Evolutionary conservation across 1,284 basidiomycete species (phyloP), one percentile per base, ranked within the genome.

Genomic region (Termitomyces sp.): DNA sequence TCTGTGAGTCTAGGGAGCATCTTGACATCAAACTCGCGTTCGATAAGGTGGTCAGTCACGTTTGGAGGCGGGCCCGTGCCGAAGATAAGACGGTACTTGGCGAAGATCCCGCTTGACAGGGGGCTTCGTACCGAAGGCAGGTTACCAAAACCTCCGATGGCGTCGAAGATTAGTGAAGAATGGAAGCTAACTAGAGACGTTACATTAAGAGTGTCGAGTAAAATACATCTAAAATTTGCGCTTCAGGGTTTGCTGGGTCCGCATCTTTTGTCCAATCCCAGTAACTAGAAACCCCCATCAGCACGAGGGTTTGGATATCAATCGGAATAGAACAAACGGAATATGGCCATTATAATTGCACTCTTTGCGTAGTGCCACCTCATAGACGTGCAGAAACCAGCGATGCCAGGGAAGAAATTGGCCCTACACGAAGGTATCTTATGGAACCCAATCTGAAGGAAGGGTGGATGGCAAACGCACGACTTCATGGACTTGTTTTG

Each of bases 351-450:
- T 48, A 53, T 70, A 75, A 12, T 65, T 69, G 54, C 73, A 74
- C 54, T 73, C 70, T 6, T 68, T 50, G 2, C 66, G 68, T 52
- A 75, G 57, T 2, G 68, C 65, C 0, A 30, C 60, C 50, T 73
- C 71, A 55, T 67, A 74, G 12, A 65, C 36, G 24, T 64, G 58
- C 2, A 73, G 30, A 47, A 67, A 68, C 9, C 65, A 61, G 31
- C 73, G 67, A 55, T 75, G 73, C 73, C 73, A 75, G 1, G 73
- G 69, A 1, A 74, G 60, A 55, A 74, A 75, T 54, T 73, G 67
- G 7, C 70, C 73, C 73, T 75, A 30, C 15, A 38, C 6, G 10
- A 6, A 21, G 21, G 3, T 8, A 26, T 38, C 21, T 19, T 34
- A 40, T 10, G 17, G 3, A 26, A 13, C 21, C 10, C 13, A 8